These are phyloP conservation scores for Silene noctiflora DNA, from an alignment of 179 eudicot genomes.

Conservation along the genomic window DNA sequence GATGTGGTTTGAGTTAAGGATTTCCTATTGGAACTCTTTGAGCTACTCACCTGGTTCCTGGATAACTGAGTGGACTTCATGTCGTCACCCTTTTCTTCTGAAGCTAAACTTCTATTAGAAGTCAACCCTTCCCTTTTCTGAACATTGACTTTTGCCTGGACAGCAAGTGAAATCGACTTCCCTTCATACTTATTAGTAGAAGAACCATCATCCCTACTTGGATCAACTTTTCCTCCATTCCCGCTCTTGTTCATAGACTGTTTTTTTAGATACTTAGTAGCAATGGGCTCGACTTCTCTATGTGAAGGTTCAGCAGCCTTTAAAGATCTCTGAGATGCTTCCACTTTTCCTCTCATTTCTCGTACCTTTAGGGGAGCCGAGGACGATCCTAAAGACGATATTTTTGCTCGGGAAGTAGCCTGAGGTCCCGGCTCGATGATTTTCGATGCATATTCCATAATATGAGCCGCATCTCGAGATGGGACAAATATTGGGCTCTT, in stretches of 20 bases:
- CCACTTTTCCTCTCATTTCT: slow-evolving; percentile 67
- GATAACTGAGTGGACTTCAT: slow-evolving; percentile 34
- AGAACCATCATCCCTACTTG: slow-evolving; percentile 39
- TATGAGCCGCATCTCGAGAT: slow-evolving; percentile 65
- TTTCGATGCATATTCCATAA: slow-evolving; percentile 90
- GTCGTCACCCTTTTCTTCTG: slow-evolving; percentile 40
- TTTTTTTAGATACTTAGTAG: slow-evolving; percentile 53
- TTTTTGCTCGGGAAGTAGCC: slow-evolving; percentile 39
- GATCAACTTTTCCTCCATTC: slow-evolving; percentile 45
- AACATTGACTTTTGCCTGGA: slow-evolving; percentile 94
- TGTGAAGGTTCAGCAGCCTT: slow-evolving; percentile 35
- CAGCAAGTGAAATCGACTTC: slow-evolving; percentile 79
- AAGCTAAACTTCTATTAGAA: slow-evolving; percentile 29
- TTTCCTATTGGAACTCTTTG: slow-evolving; percentile 47
- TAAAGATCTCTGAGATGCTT: slow-evolving; percentile 45
- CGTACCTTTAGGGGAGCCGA: slow-evolving; percentile 67
- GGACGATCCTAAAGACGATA: slow-evolving; percentile 45
- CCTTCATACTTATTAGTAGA: slow-evolving; percentile 26
- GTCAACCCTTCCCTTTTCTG: slow-evolving; percentile 73
- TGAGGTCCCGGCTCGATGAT: slow-evolving; percentile 68
- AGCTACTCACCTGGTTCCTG: slow-evolving; percentile 44
- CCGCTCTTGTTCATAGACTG: slow-evolving; percentile 63
- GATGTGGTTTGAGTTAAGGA: slow-evolving; percentile 35
- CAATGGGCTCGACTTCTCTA: slow-evolving; percentile 39
- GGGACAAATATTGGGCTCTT: slow-evolving; percentile 66